These are phyloP conservation scores for Sugiyamaella chiloensis DNA, from an alignment of 805 yeast species.

Conservation along the genomic window DNA sequence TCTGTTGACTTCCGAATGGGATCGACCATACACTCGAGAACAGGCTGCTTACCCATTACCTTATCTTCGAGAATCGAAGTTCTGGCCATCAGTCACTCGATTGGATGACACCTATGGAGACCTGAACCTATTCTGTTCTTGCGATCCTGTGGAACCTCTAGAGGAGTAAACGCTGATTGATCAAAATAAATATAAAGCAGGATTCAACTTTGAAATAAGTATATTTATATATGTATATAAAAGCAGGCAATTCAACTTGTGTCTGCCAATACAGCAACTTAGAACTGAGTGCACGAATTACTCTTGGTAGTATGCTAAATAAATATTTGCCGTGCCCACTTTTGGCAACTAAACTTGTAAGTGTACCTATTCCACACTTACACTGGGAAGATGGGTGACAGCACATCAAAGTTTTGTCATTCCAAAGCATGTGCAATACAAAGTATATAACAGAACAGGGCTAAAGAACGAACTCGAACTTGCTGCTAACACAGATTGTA, in stretches of 20 bases:
- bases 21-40: constrained; percentile 87
- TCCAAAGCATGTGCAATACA: constrained; percentile 81
- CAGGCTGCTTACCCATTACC: constrained; percentile 90
- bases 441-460: constrained; percentile 38
- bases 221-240: constrained; percentile 4
- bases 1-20: constrained; percentile 69
- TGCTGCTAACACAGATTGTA: constrained; percentile 48
- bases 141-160: constrained; percentile 39
- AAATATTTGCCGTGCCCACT: too few species aligned
- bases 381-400: too few species aligned
- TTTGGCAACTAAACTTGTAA: too few species aligned
- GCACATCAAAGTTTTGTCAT: constrained; percentile 52
- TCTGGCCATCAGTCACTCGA: constrained; percentile 95
- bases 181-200: neutral
- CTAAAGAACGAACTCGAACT: neutral
- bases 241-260: too few species aligned
- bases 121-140: constrained; percentile 85
- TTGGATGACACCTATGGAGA: constrained; percentile 95
- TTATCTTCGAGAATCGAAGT: constrained; percentile 68
- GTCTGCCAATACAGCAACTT: too few species aligned
- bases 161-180: constrained; percentile 8
- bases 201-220: neutral
- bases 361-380: too few species aligned
- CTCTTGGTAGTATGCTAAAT: too few species aligned
- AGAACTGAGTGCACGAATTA: too few species aligned